Evolutionary conservation across 208 protist genomes (phyloP), one percentile per base, ranked within the genome.

Genomic region (Naegleria gruberi): DNA sequence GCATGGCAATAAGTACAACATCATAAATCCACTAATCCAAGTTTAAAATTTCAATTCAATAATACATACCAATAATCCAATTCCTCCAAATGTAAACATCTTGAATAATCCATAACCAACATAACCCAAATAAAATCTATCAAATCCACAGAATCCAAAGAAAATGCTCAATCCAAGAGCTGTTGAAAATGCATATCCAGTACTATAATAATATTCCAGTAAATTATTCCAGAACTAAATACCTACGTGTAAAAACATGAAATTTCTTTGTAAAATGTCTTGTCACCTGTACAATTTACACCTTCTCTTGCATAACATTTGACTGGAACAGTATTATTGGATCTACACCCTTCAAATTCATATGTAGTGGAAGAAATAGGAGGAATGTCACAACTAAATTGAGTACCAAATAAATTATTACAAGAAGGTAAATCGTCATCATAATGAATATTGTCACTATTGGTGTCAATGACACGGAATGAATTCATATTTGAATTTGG

Each of bases 1-100:
- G 42, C 15, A 46, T 42, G 19, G 81, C 15, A 30, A 46, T 45
- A 10, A 84, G 4, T 10, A 41, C 12, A 44, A 84, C 44, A 17
- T 45, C 34, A 46, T 84, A 41, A 41, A 84, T n/a, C 42, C 41
- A 41, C 26, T 41, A 82, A 82, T 37, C 7, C 23, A 41, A 82
- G 30, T 4, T 51, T 12, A 23, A 51, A 17, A 51, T 15, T 10
- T 17, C 45, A 34, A 7, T 44, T 40, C 3, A 51, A 4, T 1
- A 86, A 51, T 7, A 44, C 82, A 51, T 40, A 51, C 42, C 43
- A 51, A 65, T 73, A 88, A 10, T 30, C 84, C 84, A 65, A 88
- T 73, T 65, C 19, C 26, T 43, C 84, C 84, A 65, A 88, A 43
- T 42, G 84, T 88, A 88, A 88, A 88, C 12, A 88, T 26, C 42